A percentile compares a stretch with the other conserved stretches of the same genome.
Conservation (phyloP, 352 stramenopile genomes). For the Chrysophaeum taylorii region DNA sequence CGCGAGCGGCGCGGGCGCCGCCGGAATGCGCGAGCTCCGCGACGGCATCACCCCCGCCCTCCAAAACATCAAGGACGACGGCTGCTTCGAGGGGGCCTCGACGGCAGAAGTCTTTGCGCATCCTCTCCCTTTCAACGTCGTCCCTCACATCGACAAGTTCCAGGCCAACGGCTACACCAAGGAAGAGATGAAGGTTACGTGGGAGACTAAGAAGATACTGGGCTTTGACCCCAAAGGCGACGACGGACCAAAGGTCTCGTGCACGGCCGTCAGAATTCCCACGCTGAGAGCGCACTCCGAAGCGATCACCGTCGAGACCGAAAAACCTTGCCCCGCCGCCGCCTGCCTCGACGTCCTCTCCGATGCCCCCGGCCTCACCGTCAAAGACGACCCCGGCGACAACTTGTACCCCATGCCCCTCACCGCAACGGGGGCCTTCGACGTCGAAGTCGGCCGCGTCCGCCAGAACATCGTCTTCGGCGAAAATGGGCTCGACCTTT, state of each 20-base stretch:
- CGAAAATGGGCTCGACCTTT: constrained; percentile 89
- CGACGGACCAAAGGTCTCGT: constrained; percentile 31
- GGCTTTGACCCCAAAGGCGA: constrained; percentile 23
- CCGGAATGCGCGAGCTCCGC: constrained; percentile 84
- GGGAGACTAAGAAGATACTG: constrained; percentile 96
- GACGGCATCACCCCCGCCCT: constrained; percentile 63
- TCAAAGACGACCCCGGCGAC: constrained; percentile 43
- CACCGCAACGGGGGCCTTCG: constrained; percentile 88
- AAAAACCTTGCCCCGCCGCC: constrained; percentile 67
- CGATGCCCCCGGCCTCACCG: constrained; percentile 26
- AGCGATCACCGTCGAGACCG: constrained; percentile 84
- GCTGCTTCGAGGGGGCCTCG: neutral
- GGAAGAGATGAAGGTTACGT: constrained; percentile 98
- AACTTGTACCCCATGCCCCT: constrained; percentile 91
- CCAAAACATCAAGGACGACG: constrained; percentile 33
- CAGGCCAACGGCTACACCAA: constrained; percentile 97
- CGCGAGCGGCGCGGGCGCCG: constrained; percentile 69
- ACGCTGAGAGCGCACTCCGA: constrained; percentile 93
- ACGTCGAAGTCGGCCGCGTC: constrained; percentile 91
- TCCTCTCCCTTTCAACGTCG: constrained; percentile 95
- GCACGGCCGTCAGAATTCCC: constrained; percentile 88
- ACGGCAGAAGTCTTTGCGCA: constrained; percentile 88
- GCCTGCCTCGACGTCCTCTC: constrained; percentile 65
- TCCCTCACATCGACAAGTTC: constrained; percentile 98
- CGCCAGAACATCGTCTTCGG: constrained; percentile 86